These are phyloP conservation scores for Yamadazyma paraphyllophila DNA, from an alignment of 805 yeast species.

Conservation along the genomic window DNA sequence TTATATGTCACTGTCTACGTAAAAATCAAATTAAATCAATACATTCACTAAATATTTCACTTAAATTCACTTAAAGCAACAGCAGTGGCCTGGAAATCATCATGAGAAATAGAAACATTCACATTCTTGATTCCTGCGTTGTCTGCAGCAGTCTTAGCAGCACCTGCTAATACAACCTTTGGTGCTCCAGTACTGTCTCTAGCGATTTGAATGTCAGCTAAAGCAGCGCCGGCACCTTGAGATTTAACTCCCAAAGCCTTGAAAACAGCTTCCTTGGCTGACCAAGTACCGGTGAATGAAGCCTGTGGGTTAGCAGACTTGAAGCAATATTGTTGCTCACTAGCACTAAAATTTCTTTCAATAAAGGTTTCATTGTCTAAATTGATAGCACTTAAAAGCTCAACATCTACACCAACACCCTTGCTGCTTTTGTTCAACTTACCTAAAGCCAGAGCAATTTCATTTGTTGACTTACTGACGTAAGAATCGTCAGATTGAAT, in stretches of 20 bases:
- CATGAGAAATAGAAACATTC: slow-evolving; percentile 91
- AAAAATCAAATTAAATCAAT: not conserved
- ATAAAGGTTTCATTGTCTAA: slow-evolving; percentile 86
- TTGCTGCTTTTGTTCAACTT: slow-evolving; percentile 55
- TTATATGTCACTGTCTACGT: too few relatives aligned
- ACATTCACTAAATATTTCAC: too few relatives aligned
- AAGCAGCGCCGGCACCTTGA: slow-evolving; percentile 92
- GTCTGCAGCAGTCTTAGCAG: slow-evolving; percentile 71
- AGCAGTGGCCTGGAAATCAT: slow-evolving; percentile 95
- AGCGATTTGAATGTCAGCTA: slow-evolving; percentile 84
- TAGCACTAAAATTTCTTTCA: slow-evolving; percentile 84
- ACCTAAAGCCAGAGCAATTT: slow-evolving; percentile 64
- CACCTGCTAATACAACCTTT: slow-evolving; percentile 69
- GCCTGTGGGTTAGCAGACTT: slow-evolving; percentile 77
- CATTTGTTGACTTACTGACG: slow-evolving; percentile 47
- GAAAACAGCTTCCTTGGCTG: slow-evolving; percentile 98
- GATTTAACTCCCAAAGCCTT: slow-evolving; percentile 87
- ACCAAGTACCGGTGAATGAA: slow-evolving; percentile 97
- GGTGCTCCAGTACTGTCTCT: slow-evolving; percentile 81
- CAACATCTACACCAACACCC: slow-evolving; percentile 97
- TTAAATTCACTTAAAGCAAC: slow-evolving; percentile 76
- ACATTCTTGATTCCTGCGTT: slow-evolving; percentile 67
- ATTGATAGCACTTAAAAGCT: slow-evolving; percentile 77
- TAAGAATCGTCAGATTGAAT: slow-evolving; percentile 48
- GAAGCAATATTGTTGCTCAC: slow-evolving; percentile 76